phyloP scores from a whole-genome alignment of 192 early-diverging fungal genomes.

The Neocallimastix lanati region DNA sequence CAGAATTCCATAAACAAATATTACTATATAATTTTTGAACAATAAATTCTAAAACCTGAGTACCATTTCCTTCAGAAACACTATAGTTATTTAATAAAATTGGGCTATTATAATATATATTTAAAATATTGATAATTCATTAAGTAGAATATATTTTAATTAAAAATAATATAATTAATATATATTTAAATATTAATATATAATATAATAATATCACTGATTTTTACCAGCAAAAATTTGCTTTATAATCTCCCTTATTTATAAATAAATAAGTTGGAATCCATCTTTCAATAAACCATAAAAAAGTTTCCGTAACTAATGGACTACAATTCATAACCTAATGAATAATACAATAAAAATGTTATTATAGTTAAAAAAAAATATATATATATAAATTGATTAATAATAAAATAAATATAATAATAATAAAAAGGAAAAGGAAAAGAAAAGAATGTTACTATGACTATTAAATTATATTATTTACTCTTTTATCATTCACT shows the following conservation, averaged over 20 bases:
- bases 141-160: no score
- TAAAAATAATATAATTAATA: no score
- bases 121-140: no score
- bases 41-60: slow-evolving; percentile 35
- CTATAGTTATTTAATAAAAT: slow-evolving; percentile 37
- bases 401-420: slow-evolving; percentile 7
- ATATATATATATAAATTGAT: no score
- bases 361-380: no score
- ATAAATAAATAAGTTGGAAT: slow-evolving; percentile 47
- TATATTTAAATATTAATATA: no score
- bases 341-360: no score
- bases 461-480: no score
- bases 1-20: slow-evolving; percentile 49
- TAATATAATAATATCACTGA: no score
- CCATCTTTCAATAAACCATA: slow-evolving; percentile 65
- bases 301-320: slow-evolving; percentile 40
- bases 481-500: no score
- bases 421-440: slow-evolving; percentile 3
- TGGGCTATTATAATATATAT: slow-evolving; percentile 2
- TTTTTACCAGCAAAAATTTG: slow-evolving; percentile 23
- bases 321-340: slow-evolving; percentile 51
- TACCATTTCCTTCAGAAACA: slow-evolving; percentile 30
- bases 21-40: slow-evolving; percentile 34
- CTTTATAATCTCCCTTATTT: slow-evolving; percentile 28
- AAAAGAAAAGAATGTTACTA: neutral